phyloP scores from a whole-genome alignment of 2,329 filamentous ascomycete species.

The Westerdykella ornata region DNA sequence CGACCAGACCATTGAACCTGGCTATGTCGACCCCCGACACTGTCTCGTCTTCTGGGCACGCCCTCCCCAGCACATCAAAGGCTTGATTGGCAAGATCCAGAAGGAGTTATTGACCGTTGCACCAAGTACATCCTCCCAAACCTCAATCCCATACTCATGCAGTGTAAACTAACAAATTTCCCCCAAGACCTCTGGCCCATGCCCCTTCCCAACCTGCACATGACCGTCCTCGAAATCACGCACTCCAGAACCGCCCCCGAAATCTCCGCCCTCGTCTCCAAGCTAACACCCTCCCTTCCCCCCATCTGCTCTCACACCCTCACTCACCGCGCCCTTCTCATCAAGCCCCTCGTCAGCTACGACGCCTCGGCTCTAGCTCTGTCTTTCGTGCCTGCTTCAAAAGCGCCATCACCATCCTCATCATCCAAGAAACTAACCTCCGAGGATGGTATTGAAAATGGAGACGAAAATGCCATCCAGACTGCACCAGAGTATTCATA shows the following conservation, averaged over 20 bases:
- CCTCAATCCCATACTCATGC: too few species aligned
- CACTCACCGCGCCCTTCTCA: constrained; percentile 62
- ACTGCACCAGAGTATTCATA: constrained; percentile 59
- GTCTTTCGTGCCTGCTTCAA: constrained; percentile 69
- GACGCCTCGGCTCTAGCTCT: constrained; percentile 80
- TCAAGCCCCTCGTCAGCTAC: constrained; percentile 77
- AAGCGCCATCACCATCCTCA: constrained; percentile 45
- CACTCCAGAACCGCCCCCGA: constrained; percentile 67
- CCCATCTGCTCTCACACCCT: constrained; percentile 60
- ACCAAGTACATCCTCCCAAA: constrained; percentile 54
- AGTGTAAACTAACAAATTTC: constrained; percentile 5
- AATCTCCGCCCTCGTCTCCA: constrained; percentile 56
- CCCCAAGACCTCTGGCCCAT: constrained; percentile 69
- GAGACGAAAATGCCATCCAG: too few species aligned
- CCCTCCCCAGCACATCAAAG: constrained; percentile 64
- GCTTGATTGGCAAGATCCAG: constrained; percentile 64
- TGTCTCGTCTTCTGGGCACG: constrained; percentile 86
- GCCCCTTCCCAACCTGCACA: constrained; percentile 69
- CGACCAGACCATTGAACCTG: constrained; percentile 56
- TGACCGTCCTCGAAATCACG: constrained; percentile 79
- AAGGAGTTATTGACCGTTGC: constrained; percentile 55
- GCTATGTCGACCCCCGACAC: constrained; percentile 67
- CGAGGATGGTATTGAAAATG: constrained; percentile 14
- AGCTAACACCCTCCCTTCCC: constrained; percentile 51
- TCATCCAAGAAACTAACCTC: constrained; percentile 44